phyloP scores from a whole-genome alignment of 2,329 filamentous ascomycete species.

The Verticillium nubilum region DNA sequence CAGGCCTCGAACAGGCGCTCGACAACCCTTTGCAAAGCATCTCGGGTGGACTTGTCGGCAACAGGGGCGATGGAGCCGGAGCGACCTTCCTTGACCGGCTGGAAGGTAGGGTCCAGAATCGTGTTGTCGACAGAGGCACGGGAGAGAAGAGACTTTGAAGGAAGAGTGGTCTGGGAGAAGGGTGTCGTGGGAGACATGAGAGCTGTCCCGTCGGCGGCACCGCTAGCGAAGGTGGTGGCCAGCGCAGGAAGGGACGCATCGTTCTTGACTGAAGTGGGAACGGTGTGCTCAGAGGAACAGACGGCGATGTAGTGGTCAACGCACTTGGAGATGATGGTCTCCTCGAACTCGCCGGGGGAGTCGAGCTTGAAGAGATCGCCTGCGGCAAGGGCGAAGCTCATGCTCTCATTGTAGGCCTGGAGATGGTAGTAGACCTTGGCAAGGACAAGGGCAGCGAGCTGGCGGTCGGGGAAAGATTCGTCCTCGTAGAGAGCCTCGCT shows the following conservation, averaged over 20 bases:
- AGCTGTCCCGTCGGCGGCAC: slow-evolving; percentile 60
- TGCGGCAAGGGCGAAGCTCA: slow-evolving; percentile 93
- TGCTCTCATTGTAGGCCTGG: slow-evolving; percentile 98
- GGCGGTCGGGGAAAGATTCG: slow-evolving; percentile 86
- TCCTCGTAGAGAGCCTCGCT: slow-evolving; percentile 98
- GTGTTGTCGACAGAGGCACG: slow-evolving; percentile 65
- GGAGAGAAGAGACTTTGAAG: slow-evolving; percentile 92
- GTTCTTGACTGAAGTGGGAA: slow-evolving; percentile 34
- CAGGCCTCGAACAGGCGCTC: slow-evolving; percentile 89
- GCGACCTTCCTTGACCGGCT: slow-evolving; percentile 48
- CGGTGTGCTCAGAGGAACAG: slow-evolving; percentile 44
- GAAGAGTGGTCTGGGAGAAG: slow-evolving; percentile 88
- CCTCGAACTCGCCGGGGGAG: slow-evolving; percentile 88
- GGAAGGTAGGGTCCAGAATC: slow-evolving; percentile 53
- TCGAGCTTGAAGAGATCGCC: slow-evolving; percentile 94
- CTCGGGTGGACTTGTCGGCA: slow-evolving; percentile 65
- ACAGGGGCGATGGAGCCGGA: slow-evolving; percentile 60
- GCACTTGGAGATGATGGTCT: slow-evolving; percentile 98
- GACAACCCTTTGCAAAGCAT: slow-evolving; percentile 76
- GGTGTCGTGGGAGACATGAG: slow-evolving; percentile 86
- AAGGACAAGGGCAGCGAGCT: slow-evolving; percentile 88
- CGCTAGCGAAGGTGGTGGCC: slow-evolving; percentile 71
- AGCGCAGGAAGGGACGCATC: slow-evolving; percentile 58
- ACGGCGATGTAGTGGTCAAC: slow-evolving; percentile 95
- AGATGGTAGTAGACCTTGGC: slow-evolving; percentile 99